Evolutionary conservation across 2,329 filamentous ascomycete genomes (phyloP).

Genomic region (Beauveria sp.): DNA sequence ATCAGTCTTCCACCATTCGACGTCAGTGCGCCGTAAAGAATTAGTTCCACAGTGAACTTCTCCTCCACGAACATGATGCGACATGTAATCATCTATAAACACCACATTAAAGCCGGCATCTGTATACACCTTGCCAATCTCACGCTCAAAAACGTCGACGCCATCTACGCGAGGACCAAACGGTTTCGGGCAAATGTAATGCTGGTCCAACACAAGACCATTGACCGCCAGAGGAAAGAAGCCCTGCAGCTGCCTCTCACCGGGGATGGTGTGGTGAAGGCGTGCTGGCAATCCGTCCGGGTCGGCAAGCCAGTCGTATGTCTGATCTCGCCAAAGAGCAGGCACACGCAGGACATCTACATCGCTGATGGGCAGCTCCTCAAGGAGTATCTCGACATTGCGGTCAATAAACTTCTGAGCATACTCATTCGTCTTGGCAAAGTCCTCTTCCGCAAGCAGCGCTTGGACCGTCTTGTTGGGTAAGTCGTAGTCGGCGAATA

Average conservation of each 20-base stretch:
- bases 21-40: slow-evolving; percentile 14
- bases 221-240: slow-evolving; percentile 14
- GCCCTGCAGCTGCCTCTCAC: slow-evolving; percentile 3
- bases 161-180: slow-evolving; percentile 19
- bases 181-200: slow-evolving; percentile 18
- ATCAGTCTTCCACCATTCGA: slow-evolving; percentile 15
- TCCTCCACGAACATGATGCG: slow-evolving; percentile 17
- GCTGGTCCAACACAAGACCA: slow-evolving; percentile 11
- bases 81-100: slow-evolving; percentile 18
- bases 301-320: neutral
- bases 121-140: slow-evolving; percentile 11
- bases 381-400: slow-evolving; percentile 6
- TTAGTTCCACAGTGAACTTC: slow-evolving; percentile 22
- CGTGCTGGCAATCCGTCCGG: neutral
- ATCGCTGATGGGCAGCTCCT: slow-evolving; percentile 9
- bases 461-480: neutral
- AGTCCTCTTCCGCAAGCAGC: neutral
- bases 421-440: slow-evolving; percentile 16
- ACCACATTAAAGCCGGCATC: slow-evolving; percentile 14
- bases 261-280: neutral
- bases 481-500: neutral
- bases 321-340: slow-evolving; percentile 8
- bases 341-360: slow-evolving; percentile 10
- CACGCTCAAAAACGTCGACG: slow-evolving; percentile 15
- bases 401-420: slow-evolving; percentile 5